A percentile compares a stretch with the other conserved stretches of the same genome.
Evolutionary conservation across 1,284 basidiomycete species (phyloP).

Genomic region (Cutaneotrichosporon dermatis): DNA sequence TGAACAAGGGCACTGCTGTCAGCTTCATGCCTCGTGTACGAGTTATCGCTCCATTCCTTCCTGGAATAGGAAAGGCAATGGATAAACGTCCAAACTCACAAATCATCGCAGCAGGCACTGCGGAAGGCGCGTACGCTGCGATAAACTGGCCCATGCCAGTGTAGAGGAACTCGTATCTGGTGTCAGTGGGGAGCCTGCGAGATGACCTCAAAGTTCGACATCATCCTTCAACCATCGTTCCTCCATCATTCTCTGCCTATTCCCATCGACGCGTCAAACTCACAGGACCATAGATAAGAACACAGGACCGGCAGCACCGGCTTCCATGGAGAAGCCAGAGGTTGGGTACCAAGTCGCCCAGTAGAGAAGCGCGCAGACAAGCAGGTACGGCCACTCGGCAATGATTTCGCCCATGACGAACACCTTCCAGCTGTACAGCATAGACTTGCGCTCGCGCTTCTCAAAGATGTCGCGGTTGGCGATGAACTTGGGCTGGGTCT

Average conservation of each 20-base stretch:
- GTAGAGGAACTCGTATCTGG: constrained; percentile 44
- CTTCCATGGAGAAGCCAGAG: constrained; percentile 5
- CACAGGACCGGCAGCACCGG: constrained; percentile 24
- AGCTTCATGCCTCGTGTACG: too few species aligned
- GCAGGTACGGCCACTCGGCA: constrained; percentile 42
- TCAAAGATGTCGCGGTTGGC: constrained; percentile 47
- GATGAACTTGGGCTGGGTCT: constrained; percentile 49
- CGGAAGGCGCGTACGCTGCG: constrained; percentile 38
- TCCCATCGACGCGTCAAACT: too few species aligned
- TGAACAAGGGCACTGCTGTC: constrained; percentile 10
- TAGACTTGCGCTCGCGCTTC: constrained; percentile 44
- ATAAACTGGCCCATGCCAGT: constrained; percentile 37
- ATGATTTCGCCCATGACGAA: constrained; percentile 36
- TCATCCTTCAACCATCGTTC: too few species aligned
- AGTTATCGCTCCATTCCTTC: too few species aligned
- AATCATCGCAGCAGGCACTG: constrained; percentile 39
- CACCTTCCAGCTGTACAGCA: constrained; percentile 45
- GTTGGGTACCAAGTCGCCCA: constrained; percentile 17
- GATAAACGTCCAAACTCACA: background rate
- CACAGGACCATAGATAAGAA: constrained; percentile 42
- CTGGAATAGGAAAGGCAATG: too few species aligned
- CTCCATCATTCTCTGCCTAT: too few species aligned
- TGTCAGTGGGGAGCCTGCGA: too few species aligned
- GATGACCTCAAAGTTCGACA: too few species aligned
- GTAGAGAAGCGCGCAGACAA: constrained; percentile 35